Evolutionary conservation across 129 eudicot species (phyloP).

Genomic region (Lactuca sativa): DNA sequence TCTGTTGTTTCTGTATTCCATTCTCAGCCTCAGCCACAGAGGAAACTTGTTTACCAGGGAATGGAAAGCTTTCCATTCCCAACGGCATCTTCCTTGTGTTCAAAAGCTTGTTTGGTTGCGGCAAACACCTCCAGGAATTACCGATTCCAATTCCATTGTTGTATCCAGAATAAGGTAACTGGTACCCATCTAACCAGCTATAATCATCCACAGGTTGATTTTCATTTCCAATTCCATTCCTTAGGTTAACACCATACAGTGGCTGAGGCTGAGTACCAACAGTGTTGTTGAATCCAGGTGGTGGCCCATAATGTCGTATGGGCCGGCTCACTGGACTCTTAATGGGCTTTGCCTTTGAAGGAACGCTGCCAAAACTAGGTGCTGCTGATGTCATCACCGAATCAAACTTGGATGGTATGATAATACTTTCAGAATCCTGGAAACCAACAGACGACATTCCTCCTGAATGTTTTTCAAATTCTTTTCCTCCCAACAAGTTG

Average conservation of each 20-base stretch:
- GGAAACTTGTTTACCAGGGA: constrained; percentile 89
- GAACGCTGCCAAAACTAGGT: constrained; percentile 32
- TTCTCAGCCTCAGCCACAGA: constrained; percentile 29
- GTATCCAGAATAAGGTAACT: constrained; percentile 48
- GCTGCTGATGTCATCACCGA: constrained; percentile 53
- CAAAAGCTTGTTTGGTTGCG: constrained; percentile 40
- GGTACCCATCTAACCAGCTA: constrained; percentile 89
- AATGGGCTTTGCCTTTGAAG: constrained; percentile 41
- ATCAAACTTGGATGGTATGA: constrained; percentile 54
- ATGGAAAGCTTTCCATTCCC: constrained; percentile 75
- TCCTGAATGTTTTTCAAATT: constrained; percentile 32
- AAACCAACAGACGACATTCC: constrained; percentile 36
- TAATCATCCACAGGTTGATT: constrained; percentile 64
- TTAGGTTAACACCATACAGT: constrained; percentile 13
- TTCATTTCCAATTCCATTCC: constrained; percentile 27
- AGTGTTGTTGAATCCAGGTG: constrained; percentile 78
- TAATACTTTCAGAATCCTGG: constrained; percentile 36
- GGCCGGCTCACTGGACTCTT: constrained; percentile 88
- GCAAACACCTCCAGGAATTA: constrained; percentile 40
- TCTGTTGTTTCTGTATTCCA: constrained; percentile 32
- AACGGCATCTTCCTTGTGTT: constrained; percentile 46
- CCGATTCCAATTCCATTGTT: constrained; percentile 54
- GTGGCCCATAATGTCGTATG: constrained; percentile 74
- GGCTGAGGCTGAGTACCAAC: constrained; percentile 17
- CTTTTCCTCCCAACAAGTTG: constrained; percentile 33